Percentiles rank a stretch among this genome's conserved stretches.
Conservation (phyloP, 805 yeast species). For the Barnettozyma sucrosica region DNA sequence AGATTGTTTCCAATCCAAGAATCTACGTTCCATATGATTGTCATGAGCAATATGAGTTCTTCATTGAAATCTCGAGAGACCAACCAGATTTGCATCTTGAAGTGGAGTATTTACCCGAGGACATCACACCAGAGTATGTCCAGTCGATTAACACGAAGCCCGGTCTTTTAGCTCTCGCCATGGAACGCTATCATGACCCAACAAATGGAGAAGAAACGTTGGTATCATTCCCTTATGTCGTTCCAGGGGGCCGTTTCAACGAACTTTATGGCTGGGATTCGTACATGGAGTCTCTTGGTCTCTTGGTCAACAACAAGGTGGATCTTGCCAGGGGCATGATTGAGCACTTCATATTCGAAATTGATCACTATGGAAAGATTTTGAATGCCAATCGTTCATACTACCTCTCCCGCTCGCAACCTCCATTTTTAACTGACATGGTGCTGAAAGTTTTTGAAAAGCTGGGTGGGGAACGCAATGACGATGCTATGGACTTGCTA, state of each 20-base stretch:
- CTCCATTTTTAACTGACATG: conserved; percentile 95
- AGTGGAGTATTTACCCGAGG: conserved; percentile 70
- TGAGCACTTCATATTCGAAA: conserved; percentile 86
- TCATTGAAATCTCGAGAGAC: conserved; percentile 42
- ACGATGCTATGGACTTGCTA: conserved; percentile 55
- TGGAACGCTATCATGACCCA: conserved; percentile 48
- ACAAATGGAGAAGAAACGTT: conserved; percentile 42
- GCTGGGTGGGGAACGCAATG: conserved; percentile 42
- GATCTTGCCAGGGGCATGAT: conserved; percentile 86
- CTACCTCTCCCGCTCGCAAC: conserved; percentile 88
- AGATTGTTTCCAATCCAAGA: conserved; percentile 67
- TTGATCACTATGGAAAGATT: conserved; percentile 84
- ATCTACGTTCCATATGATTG: conserved; percentile 71
- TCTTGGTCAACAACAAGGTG: conserved; percentile 57
- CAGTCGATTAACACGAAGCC: conserved; percentile 75
- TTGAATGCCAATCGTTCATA: conserved; percentile 91
- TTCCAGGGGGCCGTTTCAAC: conserved; percentile 96
- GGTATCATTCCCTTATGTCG: conserved; percentile 78
- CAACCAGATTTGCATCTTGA: conserved; percentile 57
- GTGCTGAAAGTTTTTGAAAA: conserved; percentile 61
- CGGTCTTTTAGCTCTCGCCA: conserved; percentile 79
- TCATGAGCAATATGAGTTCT: conserved; percentile 69
- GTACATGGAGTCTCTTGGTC: conserved; percentile 83
- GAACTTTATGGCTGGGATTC: conserved; percentile 99
- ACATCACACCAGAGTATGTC: conserved; percentile 72